Evolutionary conservation across 768 basidiomycete genomes (phyloP), one percentile per base, ranked within the genome.

Genomic region (Pisolithus orientalis): DNA sequence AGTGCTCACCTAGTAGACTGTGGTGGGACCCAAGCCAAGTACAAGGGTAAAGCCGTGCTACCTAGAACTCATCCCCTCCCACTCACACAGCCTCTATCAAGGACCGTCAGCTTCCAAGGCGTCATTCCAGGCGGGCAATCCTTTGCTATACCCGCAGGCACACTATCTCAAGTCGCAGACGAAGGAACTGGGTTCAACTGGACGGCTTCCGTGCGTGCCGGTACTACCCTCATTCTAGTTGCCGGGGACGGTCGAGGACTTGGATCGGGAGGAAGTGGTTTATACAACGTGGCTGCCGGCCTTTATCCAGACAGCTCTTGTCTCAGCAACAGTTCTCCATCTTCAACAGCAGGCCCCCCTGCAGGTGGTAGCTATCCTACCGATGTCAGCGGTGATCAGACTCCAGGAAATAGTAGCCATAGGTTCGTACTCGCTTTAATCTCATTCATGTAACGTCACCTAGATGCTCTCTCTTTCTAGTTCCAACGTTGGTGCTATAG

Each of bases 91-190:
- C 44, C 14, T 16, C 6, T 39, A 31, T 48, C 25, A 53, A 86
- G 86, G 14, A 79, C 62, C 1, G 75, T 81, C n/a, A 75, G 65
- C 32, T 87, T 88, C 63, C 71, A 80, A 25, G 87, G 87, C 3
- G 73, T 89, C 40, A 90, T 91, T 31, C 90, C 90, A 1, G 90
- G 89, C 1, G 89, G 89, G 11, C 72, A 87, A 48, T 87, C 87
- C 0, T 88, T 90, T 62, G 59, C 72, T 6, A 78, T 91, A 43
- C 84, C 85, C 1, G 54, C 75, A 56, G 73, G 74, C 11, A 29
- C 61, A 2, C 63, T 85, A 21, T 78, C 84, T 8, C 62, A 72
- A 7, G 65, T 75, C 3, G 27, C 61, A 0, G 52, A 58, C 0
- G 62, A 79, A 55, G 84, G 85, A 9, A 79, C 77, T 7, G 88